Evolutionary conservation across 257 asterid genomes (phyloP), one percentile per base, ranked within the genome.

Genomic region (Perilla frutescens): DNA sequence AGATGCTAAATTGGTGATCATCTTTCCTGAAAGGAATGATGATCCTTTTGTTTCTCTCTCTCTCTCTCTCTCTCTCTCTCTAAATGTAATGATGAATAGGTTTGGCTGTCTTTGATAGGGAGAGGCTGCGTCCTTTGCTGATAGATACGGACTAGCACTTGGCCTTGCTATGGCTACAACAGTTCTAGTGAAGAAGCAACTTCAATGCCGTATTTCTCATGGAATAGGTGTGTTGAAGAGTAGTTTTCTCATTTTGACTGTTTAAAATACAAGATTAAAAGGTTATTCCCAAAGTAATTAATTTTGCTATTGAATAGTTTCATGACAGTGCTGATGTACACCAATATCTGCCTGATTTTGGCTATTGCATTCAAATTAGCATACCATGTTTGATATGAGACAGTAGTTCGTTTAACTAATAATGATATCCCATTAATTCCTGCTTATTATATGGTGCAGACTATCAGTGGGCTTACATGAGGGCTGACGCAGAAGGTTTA

Each of bases 381-480:
- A 20, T 1, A 20, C 26, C 26, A 20, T 9, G 26, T 8, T 13
- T 4, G 39, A 55, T 55, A 26, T 20, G n/a, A 48, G 62, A n/a
- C 7, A 34, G 37, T 13, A 26, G 41, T 44, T 64, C 11, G 13
- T 26, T 26, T 12, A 14, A 62, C 6, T 7, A 13, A 4, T 9
- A 3, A n/a, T 34, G 10, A 32, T 39, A 5, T 61, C 36, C 26
- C 39, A n/a, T 11, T 74, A 64, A 74, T 47, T 10, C 50, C 13
- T 76, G 43, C 6, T 71, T 68, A 31, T 39, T 50, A 26, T 29
- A 36, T 56, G 73, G 34, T 64, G 64, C 96, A 95, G 99, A 87
- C 75, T 95, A 95, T 77, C 87, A 82, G 75, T 95, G 98, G 98
- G 87, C 84, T 41, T 95, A 90, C 85, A 95, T 92, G 99, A 89